Conservation (phyloP, 164 flowering plant species). For the Stephania cephalantha region DNA sequence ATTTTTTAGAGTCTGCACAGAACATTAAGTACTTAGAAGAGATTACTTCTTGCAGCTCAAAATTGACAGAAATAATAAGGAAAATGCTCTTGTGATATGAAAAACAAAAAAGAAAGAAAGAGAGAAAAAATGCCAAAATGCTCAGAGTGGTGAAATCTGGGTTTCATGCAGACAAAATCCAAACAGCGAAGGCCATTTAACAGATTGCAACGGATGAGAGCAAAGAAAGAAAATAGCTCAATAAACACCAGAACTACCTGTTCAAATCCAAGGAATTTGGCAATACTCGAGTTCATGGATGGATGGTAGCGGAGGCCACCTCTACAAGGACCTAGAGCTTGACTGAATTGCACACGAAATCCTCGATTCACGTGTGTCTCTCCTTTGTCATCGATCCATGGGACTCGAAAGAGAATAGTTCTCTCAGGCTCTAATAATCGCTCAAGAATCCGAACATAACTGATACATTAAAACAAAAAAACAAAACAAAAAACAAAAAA, state of each 20-base stretch:
- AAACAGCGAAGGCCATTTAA: not conserved
- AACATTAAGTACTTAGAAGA: constrained; percentile 5
- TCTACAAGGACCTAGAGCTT: constrained; percentile 92
- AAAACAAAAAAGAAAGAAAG: no score
- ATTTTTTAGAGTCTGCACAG: constrained; percentile 77
- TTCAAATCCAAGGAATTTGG: constrained; percentile 89
- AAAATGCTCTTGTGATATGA: no score
- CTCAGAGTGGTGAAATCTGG: not conserved
- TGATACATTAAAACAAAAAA: constrained; percentile 18
- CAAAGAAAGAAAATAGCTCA: not conserved
- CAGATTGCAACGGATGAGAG: not conserved
- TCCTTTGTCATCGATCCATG: constrained; percentile 98
- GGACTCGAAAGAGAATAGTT: constrained; percentile 81
- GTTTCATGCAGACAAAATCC: not conserved
- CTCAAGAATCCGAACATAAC: constrained; percentile 90
- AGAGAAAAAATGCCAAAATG: not conserved
- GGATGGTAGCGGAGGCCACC: constrained; percentile 95
- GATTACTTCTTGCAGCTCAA: not conserved
- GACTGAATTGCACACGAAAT: constrained; percentile 85
- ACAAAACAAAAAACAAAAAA: no score
- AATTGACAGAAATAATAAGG: not conserved
- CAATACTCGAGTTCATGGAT: constrained; percentile 77
- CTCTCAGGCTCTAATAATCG: constrained; percentile 96
- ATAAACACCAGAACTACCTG: constrained; percentile 48
- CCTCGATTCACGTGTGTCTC: constrained; percentile 95